Percentiles rank a stretch among this genome's conserved stretches.
Evolutionary conservation across 2,329 filamentous ascomycete species (phyloP).

Genomic region (Pezicula radicicola): DNA sequence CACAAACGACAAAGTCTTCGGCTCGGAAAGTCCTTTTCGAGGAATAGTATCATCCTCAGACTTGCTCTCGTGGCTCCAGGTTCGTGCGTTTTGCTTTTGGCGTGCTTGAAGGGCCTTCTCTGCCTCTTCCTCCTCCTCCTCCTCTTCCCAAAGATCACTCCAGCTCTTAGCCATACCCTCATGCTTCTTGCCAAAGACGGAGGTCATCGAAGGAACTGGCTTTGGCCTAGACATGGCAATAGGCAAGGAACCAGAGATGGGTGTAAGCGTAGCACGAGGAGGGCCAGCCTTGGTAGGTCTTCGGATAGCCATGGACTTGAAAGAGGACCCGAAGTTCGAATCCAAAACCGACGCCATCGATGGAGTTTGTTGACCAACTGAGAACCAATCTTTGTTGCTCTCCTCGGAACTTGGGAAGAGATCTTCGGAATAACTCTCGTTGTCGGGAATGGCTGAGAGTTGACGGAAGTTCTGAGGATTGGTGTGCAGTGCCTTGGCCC

Average conservation of each 20-base stretch:
- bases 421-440: constrained; percentile 74
- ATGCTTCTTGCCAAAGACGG: constrained; percentile 74
- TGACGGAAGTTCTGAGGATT: constrained; percentile 72
- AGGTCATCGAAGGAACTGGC: constrained; percentile 56
- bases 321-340: constrained; percentile 76
- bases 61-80: constrained; percentile 65
- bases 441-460: constrained; percentile 79
- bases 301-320: constrained; percentile 67
- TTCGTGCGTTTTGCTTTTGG: constrained; percentile 64
- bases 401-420: constrained; percentile 77
- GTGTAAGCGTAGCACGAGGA: constrained; percentile 50
- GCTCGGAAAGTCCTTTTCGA: constrained; percentile 49
- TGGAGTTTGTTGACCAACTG: constrained; percentile 70
- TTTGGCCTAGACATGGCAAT: constrained; percentile 78
- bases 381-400: constrained; percentile 73
- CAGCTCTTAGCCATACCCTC: constrained; percentile 94
- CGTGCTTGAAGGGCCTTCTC: constrained; percentile 57
- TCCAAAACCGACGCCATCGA: constrained; percentile 83
- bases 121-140: constrained; percentile 69
- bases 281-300: constrained; percentile 40
- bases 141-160: constrained; percentile 98
- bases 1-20: constrained; percentile 48
- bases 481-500: constrained; percentile 85
- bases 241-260: constrained; percentile 67
- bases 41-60: constrained; percentile 44